Base-by-base conservation (phyloP, 768 basidiomycete genomes). In the Boletus tomentosulus region DNA sequence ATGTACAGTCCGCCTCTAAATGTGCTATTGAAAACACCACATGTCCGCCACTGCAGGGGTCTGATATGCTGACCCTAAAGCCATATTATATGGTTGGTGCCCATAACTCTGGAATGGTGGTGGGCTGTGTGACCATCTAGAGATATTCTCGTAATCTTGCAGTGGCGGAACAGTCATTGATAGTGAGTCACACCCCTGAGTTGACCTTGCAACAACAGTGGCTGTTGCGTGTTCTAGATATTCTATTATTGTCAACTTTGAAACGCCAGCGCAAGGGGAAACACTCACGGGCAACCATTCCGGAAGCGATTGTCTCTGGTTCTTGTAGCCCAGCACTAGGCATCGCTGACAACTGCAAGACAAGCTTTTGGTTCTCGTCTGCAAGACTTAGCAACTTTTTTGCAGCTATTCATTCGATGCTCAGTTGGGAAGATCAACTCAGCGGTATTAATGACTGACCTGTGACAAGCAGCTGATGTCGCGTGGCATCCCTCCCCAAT, bases 311-410 rank as follows among this genome's bases (percentile, higher is more conserved):
- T 28, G 15, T 25, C 4, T 50, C 52, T 39, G 48, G 22, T n/a
- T 43, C 38, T 8, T 44, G 35, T 24, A 5, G 4, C 2, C 12
- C 46, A 44, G n/a, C 7, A 16, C 35, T 41, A 28, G 58, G 47
- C n/a, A 53, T 37, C 6, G 53, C 62, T 39, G 62, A 65, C 37
- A 67, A 9, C 30, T 15, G 46, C 12, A 50, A 27, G 11, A 48
- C 33, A 16, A 65, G 63, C 6, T 51, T 50, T 59, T 67, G 52
- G 42, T 65, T 65, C 34, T 65, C 62, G 15, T 65, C 57, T 1
- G 62, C 62, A 6, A 65, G 65, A 31, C 57, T 50, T 46, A 62
- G 55, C 76, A 80, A 76, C 66, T 82, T 78, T 74, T 76, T 80
- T 1, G 79, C 79, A 44, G 81, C 74, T 48, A 38, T 57, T 24